Conservation (phyloP, 2,329 filamentous ascomycete species). For the Aspergillus sclerotialis region DNA sequence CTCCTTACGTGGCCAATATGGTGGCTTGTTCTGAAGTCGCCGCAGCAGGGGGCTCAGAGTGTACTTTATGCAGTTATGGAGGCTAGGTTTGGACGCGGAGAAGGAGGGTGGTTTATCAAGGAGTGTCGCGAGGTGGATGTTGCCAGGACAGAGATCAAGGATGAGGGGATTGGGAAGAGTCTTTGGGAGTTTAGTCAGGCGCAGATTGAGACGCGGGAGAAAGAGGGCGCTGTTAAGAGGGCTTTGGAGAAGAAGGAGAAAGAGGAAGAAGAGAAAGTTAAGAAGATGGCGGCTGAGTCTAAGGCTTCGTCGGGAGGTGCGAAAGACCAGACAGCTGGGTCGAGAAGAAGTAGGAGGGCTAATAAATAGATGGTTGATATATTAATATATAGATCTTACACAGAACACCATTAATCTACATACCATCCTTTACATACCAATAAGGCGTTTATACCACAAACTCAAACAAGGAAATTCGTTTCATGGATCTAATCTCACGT, state of each 20-base stretch:
- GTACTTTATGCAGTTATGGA: conserved; percentile 85
- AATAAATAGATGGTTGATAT: conserved; percentile 6
- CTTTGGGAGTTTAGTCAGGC: conserved; percentile 86
- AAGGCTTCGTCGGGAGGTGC: conserved; percentile 9
- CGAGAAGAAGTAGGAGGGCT: conserved; percentile 33
- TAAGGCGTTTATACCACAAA: too few relatives aligned
- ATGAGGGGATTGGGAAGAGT: conserved; percentile 73
- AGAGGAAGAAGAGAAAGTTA: conserved; percentile 22
- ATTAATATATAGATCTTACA: background rate
- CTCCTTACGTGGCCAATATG: conserved; percentile 69
- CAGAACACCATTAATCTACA: background rate
- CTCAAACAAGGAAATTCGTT: conserved; percentile 27
- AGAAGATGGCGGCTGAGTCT: conserved; percentile 13
- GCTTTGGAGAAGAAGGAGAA: conserved; percentile 50
- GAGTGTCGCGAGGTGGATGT: conserved; percentile 75
- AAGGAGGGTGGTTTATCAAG: conserved; percentile 71
- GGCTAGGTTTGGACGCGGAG: conserved; percentile 55
- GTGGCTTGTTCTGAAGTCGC: conserved; percentile 84
- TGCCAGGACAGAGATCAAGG: conserved; percentile 64
- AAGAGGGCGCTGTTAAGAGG: conserved; percentile 61
- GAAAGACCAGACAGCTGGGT: conserved; percentile 29
- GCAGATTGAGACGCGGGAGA: conserved; percentile 75
- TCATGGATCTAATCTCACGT: conserved; percentile 20
- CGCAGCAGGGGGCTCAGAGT: conserved; percentile 76
- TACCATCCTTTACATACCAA: background rate